Base-by-base conservation (phyloP, 2,329 filamentous ascomycete genomes). In the Epichloe glyceriae region DNA sequence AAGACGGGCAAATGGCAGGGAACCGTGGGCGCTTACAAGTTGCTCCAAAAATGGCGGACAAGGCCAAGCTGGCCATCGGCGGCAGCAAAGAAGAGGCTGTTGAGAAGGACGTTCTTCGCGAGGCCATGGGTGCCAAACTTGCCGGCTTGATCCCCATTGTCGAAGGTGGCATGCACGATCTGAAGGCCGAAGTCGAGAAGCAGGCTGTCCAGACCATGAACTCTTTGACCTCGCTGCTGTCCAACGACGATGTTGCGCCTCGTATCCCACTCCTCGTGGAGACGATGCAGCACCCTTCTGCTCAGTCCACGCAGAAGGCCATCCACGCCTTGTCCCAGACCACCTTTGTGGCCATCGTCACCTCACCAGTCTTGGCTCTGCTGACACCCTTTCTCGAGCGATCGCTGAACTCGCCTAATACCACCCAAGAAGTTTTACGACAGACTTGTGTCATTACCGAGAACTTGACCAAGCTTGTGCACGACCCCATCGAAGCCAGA, bases 401-500 rank as follows among this genome's bases (percentile, higher is more conserved):
- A 59, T 88, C 90, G 17, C 79, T 98, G 54, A 96, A 96, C 74
- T 91, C 84, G 54, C 93, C 91, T 8, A 80, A 80, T 15, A 98
- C 93, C 4, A 78, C 87, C 3, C 93, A 98, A 67, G 93, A 98
- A 71, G 90, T 97, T 20, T 76, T 96, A 51, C 85, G 93, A 54
- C 91, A 96, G 71, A 95, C 93, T 3, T 89, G 95, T 33, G 89
- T 98, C 50, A 94, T 98, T 48, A 86, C 93, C 19, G 93, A 98
- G 73, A 98, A 98, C 72, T 74, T 98, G 73, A 98, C 93, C 54
- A 97, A 95, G 74, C 82, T 98, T 34, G 93, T 98, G 30, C 93
- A 98, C 68, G 90, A 84, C 66, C 93, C 93, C 14, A 82, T 95
- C 53, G 93, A 98, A 73, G 93, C 93, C 35, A 80, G 93, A 57